Base-by-base conservation (phyloP, 176 grass and related monocot genomes). In the Avena insularis region DNA sequence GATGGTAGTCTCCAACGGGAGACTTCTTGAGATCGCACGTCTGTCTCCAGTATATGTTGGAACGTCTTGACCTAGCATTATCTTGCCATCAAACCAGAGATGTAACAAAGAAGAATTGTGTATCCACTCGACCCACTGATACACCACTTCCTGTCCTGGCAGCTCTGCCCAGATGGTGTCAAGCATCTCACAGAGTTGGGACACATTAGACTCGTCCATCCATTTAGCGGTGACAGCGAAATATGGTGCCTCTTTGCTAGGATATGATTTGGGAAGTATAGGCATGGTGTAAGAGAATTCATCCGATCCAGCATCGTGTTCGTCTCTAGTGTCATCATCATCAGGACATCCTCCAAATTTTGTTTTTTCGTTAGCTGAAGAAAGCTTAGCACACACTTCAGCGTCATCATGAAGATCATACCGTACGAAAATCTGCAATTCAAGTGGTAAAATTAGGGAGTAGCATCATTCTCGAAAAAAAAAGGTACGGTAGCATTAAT, bases 61-160 rank as follows among this genome's bases (percentile, higher is more conserved):
- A 48, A 27, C 47, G 65, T 86, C 78, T 45, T 63, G 82, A 74
- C 78, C 85, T 43, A 93, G 27, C 20, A 72, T 79, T 59, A 90
- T 82, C 74, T 36, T 87, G n/a, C 62, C 54, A 88, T 90, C 82
- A 79, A 88, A 80, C 53, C 71, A 88, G 83, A 91, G 78, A 89
- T 85, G 78, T 38, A 82, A 79, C 12, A 51, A 76, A 15, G 84
- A 94, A 50, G 65, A 91, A 78, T 83, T 85, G 14, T 76, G 50
- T 29, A 94, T 59, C 90, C 87, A 94, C 25, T 94, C 89, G 45
- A 91, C 84, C 87, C 92, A 94, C n/a, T 80, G 92, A 75, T 94
- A 91, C 20, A 87, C 71, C 27, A 91, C 59, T 85, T 94, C 92
- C 66, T 90, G 92, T 16, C 82, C 72, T 20, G 66, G 65, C 50